Conservation (phyloP, 1,284 basidiomycete genomes). For the Malassezia pachydermatis region DNA sequence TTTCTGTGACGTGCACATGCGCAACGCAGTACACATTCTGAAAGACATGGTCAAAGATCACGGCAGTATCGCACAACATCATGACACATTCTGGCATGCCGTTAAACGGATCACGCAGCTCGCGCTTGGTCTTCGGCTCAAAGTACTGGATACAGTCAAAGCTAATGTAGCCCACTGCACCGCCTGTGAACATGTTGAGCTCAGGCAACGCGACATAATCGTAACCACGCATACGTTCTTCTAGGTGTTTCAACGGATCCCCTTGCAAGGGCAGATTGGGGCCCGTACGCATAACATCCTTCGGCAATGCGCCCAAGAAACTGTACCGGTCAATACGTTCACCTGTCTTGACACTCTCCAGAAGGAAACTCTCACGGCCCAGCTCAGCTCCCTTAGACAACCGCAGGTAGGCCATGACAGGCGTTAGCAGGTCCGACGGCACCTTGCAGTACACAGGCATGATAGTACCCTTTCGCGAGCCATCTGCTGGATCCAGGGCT, state of each 20-base stretch:
- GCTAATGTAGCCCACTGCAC: conserved; percentile 91
- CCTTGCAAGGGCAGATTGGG: conserved; percentile 70
- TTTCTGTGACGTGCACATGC: conserved; percentile 72
- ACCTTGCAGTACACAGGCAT: conserved; percentile 85
- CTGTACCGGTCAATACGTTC: conserved; percentile 87
- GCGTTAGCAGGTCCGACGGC: conserved; percentile 90
- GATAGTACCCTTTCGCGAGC: conserved; percentile 60
- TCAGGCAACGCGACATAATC: conserved; percentile 83
- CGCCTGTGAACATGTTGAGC: conserved; percentile 88
- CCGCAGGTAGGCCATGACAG: conserved; percentile 90
- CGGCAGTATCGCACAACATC: conserved; percentile 87
- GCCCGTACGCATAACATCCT: conserved; percentile 82
- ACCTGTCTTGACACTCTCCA: conserved; percentile 63
- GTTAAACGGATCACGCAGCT: conserved; percentile 61
- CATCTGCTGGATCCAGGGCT: conserved; percentile 21
- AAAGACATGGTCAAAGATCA: conserved; percentile 94
- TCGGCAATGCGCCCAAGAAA: conserved; percentile 91
- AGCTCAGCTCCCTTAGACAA: conserved; percentile 77
- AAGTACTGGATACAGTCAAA: conserved; percentile 96
- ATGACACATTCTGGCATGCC: conserved; percentile 88
- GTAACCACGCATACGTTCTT: conserved; percentile 76
- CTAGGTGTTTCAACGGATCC: conserved; percentile 74
- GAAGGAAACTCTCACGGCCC: conserved; percentile 36
- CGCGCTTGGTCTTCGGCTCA: conserved; percentile 58
- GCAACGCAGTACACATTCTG: conserved; percentile 88